Evolutionary conservation across 208 protist genomes (phyloP).

Genomic region (Trypanosoma brucei): DNA sequence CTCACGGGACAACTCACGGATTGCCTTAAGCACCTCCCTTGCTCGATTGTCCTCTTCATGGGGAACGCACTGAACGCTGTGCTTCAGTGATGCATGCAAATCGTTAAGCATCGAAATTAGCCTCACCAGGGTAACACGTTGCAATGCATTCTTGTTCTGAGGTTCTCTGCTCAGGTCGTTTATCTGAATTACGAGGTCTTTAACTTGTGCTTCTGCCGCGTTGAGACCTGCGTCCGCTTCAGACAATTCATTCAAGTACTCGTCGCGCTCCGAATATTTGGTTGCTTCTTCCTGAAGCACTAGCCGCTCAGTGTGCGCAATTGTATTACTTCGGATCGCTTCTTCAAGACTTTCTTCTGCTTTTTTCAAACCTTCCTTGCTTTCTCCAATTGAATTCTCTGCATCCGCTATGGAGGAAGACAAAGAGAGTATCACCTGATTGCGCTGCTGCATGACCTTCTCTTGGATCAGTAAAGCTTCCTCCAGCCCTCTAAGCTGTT

Average conservation of each 20-base stretch:
- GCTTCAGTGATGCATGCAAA: slow-evolving; percentile 48
- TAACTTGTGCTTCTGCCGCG: slow-evolving; percentile 36
- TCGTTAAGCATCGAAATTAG: slow-evolving; percentile 80
- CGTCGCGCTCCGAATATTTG: slow-evolving; percentile 32
- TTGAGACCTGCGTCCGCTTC: slow-evolving; percentile 43
- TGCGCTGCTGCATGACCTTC: slow-evolving; percentile 17
- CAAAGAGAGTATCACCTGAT: slow-evolving; percentile 9
- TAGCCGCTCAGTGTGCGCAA: slow-evolving; percentile 31
- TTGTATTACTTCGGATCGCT: slow-evolving; percentile 27
- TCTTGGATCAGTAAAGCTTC: slow-evolving; percentile 26
- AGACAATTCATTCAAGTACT: slow-evolving; percentile 56
- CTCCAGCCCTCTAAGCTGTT: slow-evolving; percentile 40
- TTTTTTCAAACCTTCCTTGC: slow-evolving; percentile 20
- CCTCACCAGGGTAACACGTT: slow-evolving; percentile 55
- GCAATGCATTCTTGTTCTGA: slow-evolving; percentile 33
- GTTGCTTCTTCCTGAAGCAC: slow-evolving; percentile 6
- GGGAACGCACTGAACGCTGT: slow-evolving; percentile 45
- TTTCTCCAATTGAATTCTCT: slow-evolving; percentile 20
- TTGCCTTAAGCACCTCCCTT: slow-evolving; percentile 62
- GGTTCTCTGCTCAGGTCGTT: slow-evolving; percentile 32
- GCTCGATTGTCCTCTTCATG: slow-evolving; percentile 50
- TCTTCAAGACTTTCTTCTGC: slow-evolving; percentile 18
- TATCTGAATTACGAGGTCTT: slow-evolving; percentile 37
- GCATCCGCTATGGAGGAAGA: slow-evolving; percentile 20
- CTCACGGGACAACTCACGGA: slow-evolving; percentile 74